Evolutionary conservation across 495 filamentous ascomycete species (phyloP), one percentile per base, ranked within the genome.

Genomic region (Chlorociboria aeruginascens): DNA sequence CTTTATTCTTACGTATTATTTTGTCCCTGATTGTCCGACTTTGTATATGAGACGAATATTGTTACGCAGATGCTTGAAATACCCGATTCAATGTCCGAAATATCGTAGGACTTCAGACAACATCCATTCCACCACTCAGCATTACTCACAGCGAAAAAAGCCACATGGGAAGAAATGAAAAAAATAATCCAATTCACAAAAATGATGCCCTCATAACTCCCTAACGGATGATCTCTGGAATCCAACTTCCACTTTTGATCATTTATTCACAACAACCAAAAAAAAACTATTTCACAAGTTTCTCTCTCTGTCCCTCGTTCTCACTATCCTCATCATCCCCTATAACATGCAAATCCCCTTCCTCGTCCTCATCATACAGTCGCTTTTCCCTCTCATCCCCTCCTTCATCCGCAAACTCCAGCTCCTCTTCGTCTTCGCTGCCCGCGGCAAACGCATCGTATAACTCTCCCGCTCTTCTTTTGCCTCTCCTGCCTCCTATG

Each of bases 361-460:
- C 40, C 43, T 44, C 42, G 10, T 54, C 50, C 16, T 51, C 52
- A 20, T 55, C 52, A 40, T 57, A 56, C 1, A 57, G 36, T 31
- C 38, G 50, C 52, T 60, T 57, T 49, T 60, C 57, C 43, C 46
- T 29, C 53, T 61, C 58, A 50, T 60, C 57, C 1, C 55, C 52
- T 3, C 52, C 55, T 17, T 54, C 50, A 38, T 51, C 43, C 17
- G 45, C 43, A 20, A 54, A 48, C 10, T 38, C 32, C 20, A 43
- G 47, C 39, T 77, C 73, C 20, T 76, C 77, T 35, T 78, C 76
- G 43, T 92, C 89, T 49, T 70, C 70, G 46, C 74, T 72, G 36
- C 76, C 74, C 10, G 80, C 73, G 7, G 88, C 85, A 75, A 95
- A 95, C 32, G 92, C 86, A 72, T 96, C 86, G 65, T 98, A 98